Conservation (phyloP, 139 green algal genomes). For the Zygnema circumcarinatum region DNA sequence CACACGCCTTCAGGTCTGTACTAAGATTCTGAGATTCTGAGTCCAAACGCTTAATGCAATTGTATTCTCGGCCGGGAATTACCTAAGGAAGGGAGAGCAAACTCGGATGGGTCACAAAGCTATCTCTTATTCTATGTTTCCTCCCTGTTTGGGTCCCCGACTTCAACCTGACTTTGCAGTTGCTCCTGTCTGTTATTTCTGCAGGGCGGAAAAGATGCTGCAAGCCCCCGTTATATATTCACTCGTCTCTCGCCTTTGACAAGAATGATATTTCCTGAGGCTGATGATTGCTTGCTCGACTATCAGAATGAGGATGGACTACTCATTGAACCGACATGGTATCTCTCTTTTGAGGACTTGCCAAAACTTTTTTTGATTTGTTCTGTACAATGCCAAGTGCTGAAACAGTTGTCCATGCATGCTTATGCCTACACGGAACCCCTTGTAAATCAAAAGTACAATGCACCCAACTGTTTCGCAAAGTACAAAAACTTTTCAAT, state of each 20-base stretch:
- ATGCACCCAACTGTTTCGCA: too few species aligned
- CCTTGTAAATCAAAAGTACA: not conserved
- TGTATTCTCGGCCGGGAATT: too few species aligned
- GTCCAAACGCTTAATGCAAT: not conserved
- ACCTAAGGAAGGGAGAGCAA: too few species aligned
- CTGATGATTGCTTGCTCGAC: conserved; percentile 88
- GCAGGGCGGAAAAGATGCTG: conserved; percentile 95
- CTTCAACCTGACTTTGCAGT: too few species aligned
- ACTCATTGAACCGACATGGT: conserved; percentile 93
- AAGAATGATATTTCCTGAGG: conserved; percentile 88
- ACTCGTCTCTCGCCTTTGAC: conserved; percentile 85
- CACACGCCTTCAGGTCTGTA: conserved; percentile 62
- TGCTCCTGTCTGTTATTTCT: too few species aligned
- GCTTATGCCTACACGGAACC: not conserved
- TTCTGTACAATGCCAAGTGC: not conserved
- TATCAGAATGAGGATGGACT: conserved; percentile 97
- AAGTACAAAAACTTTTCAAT: too few species aligned
- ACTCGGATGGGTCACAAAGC: too few species aligned
- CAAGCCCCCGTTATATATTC: conserved; percentile 95
- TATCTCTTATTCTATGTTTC: too few species aligned
- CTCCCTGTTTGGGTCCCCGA: too few species aligned
- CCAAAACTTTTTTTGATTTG: not conserved
- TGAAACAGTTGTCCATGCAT: too few species aligned
- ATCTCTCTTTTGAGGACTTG: not conserved
- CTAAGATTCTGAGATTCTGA: not conserved